Percentiles rank a stretch among this genome's conserved stretches.
These are phyloP conservation scores for Hypoxylon sp. DNA, from an alignment of 2,329 filamentous ascomycete species.

Conservation along the genomic window DNA sequence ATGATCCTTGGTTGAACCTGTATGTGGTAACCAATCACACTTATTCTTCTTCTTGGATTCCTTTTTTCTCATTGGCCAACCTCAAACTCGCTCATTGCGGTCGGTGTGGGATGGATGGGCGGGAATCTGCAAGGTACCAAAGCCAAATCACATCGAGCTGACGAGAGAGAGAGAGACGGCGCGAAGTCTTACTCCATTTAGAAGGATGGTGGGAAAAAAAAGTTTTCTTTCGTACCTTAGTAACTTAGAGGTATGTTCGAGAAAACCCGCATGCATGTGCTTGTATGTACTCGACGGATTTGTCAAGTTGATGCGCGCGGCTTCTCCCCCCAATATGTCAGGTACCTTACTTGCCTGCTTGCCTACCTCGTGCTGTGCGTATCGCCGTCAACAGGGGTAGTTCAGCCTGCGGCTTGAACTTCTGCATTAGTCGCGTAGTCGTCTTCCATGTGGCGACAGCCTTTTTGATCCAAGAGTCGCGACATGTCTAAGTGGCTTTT, in stretches of 20 bases:
- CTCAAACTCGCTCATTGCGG: conserved; percentile 10
- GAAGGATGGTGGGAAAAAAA: conserved; percentile 21
- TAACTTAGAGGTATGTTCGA: conserved; percentile 1
- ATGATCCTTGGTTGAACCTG: conserved; percentile 16
- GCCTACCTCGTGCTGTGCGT: conserved; percentile 1
- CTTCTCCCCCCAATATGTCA: background rate
- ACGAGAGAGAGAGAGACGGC: conserved; percentile 27
- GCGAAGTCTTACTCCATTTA: conserved; percentile 38
- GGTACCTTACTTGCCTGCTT: no score
- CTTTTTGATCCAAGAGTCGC: background rate
- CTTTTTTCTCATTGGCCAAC: conserved; percentile 32
- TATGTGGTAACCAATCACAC: conserved; percentile 15
- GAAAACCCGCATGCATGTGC: conserved; percentile 12
- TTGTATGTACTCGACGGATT: conserved; percentile 10
- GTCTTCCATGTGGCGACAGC: background rate
- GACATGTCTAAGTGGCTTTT: conserved; percentile 2
- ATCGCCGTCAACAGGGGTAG: background rate
- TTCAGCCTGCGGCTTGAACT: background rate
- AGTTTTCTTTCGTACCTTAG: background rate
- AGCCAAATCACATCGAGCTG: conserved; percentile 43
- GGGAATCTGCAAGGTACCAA: conserved; percentile 42
- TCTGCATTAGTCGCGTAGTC: conserved; percentile 1
- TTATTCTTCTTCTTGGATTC: conserved; percentile 8
- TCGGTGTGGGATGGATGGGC: conserved; percentile 36
- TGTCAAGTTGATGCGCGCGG: conserved; percentile 5